phyloP scores from a whole-genome alignment of 176 grass and related monocot species.

The Aegilops longissima region DNA sequence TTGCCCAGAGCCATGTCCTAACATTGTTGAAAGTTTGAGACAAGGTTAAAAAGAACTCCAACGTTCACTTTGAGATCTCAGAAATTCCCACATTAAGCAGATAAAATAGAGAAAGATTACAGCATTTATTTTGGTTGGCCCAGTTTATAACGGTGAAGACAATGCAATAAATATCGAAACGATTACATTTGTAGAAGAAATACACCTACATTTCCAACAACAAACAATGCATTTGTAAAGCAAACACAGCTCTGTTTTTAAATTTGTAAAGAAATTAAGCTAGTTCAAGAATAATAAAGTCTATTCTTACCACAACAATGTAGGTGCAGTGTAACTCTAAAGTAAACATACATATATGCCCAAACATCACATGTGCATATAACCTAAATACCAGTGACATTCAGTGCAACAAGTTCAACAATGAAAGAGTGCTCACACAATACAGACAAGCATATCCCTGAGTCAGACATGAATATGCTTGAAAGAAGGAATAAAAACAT shows the following conservation, averaged over 20 bases:
- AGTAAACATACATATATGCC: constrained; percentile 7
- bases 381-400: neutral
- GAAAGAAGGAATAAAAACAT: neutral
- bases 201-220: neutral
- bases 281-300: neutral
- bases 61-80: neutral
- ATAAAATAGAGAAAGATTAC: neutral
- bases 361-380: neutral
- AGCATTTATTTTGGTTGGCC: neutral
- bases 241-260: neutral
- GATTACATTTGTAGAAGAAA: neutral
- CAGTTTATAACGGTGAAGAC: neutral
- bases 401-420: constrained; percentile 5
- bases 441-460: neutral
- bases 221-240: neutral
- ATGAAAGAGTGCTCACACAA: neutral
- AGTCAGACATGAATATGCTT: neutral
- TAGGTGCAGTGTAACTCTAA: neutral
- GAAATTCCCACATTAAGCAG: neutral
- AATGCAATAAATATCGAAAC: neutral
- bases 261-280: neutral
- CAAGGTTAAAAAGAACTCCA: neutral
- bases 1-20: neutral
- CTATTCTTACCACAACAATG: neutral
- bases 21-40: neutral